Base-by-base conservation (phyloP, 75 land plant species). In the Sequoia sempervirens region DNA sequence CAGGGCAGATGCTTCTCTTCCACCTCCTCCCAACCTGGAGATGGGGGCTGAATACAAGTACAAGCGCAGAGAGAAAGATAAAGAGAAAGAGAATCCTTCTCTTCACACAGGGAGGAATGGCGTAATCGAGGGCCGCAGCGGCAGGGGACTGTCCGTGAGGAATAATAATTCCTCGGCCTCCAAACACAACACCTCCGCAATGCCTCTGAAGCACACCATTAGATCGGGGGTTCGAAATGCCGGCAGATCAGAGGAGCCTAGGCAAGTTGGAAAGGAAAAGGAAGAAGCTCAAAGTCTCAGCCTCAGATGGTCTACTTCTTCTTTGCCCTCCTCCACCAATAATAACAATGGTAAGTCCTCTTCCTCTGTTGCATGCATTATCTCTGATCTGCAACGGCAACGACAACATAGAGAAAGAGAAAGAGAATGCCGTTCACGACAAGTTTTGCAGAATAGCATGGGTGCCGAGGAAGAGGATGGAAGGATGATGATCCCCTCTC, bases 331-430 rank as follows among this genome's bases (percentile, higher is more conserved):
- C 15, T 64, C 82, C 26, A 54, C 20, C 3, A 78, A 20, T 41
- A 32, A 6, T 5, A 52, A 1, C 18, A 88, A 86, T 84, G 91
- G 91, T 86, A 89, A 90, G 88, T 86, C 85, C 75, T 75, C 86
- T 36, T 86, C 85, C 82, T 81, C 88, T 20, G 78, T 83, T 79
- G 37, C 81, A 47, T 36, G 88, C 36, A 56, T 74, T 73, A 80
- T 87, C 40, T 76, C 87, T 28, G 92, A 89, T 88, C 37, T 84
- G 87, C 81, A 78, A 75, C 84, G 80, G 53, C 53, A 50, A 50
- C 53, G 53, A 50, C 53, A 50, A 13, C 53, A 50, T 0, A 50
- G 15, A 26, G 83, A 81, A 40, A 81, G 66, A 56, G 66, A 56
- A 3, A 18, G 61, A 26, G 80, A 70, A 70, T 23, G 72, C 72